phyloP scores from a whole-genome alignment of 768 basidiomycete genomes.

The Dendrothele bispora region DNA sequence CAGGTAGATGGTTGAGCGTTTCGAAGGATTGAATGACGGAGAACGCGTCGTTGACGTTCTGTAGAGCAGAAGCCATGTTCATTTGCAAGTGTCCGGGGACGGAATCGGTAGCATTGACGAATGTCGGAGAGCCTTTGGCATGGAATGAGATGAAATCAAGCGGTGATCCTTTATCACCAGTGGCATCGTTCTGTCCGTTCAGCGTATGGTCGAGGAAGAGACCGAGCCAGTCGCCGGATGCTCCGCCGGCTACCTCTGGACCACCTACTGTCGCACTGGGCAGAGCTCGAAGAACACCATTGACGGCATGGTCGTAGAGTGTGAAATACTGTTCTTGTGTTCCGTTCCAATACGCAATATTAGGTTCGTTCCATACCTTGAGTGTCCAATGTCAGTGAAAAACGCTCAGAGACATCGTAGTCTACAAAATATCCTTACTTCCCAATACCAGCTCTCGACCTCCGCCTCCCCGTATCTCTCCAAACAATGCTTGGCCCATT shows the following conservation, averaged over 20 bases:
- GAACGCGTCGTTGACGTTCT: conserved; percentile 15
- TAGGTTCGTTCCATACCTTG: conserved; percentile 17
- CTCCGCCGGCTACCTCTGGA: conserved; percentile 14
- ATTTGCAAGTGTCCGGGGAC: conserved; percentile 14
- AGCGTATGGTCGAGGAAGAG: conserved; percentile 15
- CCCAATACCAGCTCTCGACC: conserved; percentile 16
- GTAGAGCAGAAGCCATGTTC: conserved; percentile 14
- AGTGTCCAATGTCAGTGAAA: neutral
- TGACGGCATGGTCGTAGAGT: conserved; percentile 14
- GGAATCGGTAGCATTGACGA: conserved; percentile 12
- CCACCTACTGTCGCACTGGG: conserved; percentile 15
- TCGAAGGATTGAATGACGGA: conserved; percentile 13
- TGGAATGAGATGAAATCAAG: conserved; percentile 17
- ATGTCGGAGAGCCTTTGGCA: conserved; percentile 15
- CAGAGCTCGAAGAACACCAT: conserved; percentile 15
- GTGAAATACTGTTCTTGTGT: conserved; percentile 16
- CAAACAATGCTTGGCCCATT: conserved; percentile 14
- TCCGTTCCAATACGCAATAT: conserved; percentile 16
- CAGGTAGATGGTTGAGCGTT: conserved; percentile 11
- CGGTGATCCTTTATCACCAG: conserved; percentile 11
- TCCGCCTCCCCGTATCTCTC: conserved; percentile 14
- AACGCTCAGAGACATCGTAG: conserved; percentile 6
- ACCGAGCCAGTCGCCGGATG: conserved; percentile 14
- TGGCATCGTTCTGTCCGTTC: conserved; percentile 11
- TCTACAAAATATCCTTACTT: conserved; percentile 8